Conservation (phyloP, 2,329 filamentous ascomycete species). For the Acrodontium crateriforme region DNA sequence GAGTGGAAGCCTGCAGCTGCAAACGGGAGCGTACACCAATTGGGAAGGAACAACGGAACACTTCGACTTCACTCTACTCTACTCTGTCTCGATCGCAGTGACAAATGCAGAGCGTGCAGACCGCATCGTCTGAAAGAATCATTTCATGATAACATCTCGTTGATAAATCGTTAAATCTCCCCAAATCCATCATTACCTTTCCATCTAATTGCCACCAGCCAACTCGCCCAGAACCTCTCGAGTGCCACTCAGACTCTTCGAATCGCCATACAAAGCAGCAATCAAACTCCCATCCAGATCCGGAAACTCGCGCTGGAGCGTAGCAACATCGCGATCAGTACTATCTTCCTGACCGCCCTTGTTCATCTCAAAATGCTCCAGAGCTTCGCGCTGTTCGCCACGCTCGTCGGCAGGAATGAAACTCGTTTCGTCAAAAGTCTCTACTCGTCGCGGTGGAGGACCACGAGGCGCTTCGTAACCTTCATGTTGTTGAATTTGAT, state of each 20-base stretch:
- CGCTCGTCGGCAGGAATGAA: slow-evolving; percentile 27
- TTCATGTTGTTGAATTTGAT: too few species aligned
- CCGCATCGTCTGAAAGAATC: too few species aligned
- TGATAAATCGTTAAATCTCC: too few species aligned
- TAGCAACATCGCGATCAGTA: slow-evolving; percentile 28
- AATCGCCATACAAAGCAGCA: slow-evolving; percentile 32
- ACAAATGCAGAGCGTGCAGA: too few species aligned
- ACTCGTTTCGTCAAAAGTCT: slow-evolving; percentile 21
- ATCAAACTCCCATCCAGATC: slow-evolving; percentile 31
- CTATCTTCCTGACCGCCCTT: slow-evolving; percentile 22
- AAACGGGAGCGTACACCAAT: too few species aligned
- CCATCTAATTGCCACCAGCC: too few species aligned
- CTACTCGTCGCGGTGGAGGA: slow-evolving; percentile 6
- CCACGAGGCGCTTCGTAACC: not conserved
- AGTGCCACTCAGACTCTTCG: slow-evolving; percentile 27
- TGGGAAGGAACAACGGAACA: too few species aligned
- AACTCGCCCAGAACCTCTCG: slow-evolving; percentile 32
- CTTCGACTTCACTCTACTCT: too few species aligned
- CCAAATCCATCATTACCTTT: too few species aligned
- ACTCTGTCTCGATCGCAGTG: too few species aligned
- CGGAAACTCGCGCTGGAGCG: slow-evolving; percentile 30
- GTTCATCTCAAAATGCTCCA: slow-evolving; percentile 32
- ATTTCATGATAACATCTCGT: too few species aligned
- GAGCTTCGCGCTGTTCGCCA: slow-evolving; percentile 24
- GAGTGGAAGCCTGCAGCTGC: too few species aligned